phyloP scores from a whole-genome alignment of 2,329 filamentous ascomycete genomes.

The Paracoccidioides lutzii region DNA sequence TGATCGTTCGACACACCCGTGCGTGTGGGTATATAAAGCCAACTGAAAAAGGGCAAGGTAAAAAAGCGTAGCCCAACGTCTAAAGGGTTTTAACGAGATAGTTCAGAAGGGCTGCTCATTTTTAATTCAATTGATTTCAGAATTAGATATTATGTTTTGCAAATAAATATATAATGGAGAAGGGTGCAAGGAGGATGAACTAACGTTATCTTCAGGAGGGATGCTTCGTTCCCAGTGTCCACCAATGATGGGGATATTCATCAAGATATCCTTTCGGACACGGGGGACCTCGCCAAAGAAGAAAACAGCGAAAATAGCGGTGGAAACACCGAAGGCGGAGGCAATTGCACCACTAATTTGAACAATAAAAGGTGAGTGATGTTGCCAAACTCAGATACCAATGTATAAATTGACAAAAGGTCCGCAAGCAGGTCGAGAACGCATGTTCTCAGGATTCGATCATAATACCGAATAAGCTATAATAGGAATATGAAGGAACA shows the following conservation, averaged over 20 bases:
- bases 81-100: no score
- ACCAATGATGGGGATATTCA: conserved; percentile 47
- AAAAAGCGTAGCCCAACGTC: no score
- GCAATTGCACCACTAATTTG: conserved; percentile 32
- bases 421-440: no score
- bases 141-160: not conserved
- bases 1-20: not conserved
- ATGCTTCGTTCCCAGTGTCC: conserved; percentile 45
- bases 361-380: not conserved
- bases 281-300: conserved; percentile 53
- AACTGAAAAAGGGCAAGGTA: not conserved
- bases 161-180: conserved; percentile 6
- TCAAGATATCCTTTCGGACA: conserved; percentile 49
- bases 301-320: conserved; percentile 48
- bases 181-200: conserved; percentile 13
- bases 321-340: conserved; percentile 43
- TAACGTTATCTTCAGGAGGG: conserved; percentile 50
- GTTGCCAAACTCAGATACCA: no score
- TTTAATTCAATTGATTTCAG: no score
- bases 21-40: not conserved
- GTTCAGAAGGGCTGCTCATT: not conserved
- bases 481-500: conserved; percentile 3
- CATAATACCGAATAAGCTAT: not conserved
- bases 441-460: no score
- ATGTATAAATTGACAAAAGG: no score